Evolutionary conservation across 2,329 filamentous ascomycete genomes (phyloP).

Genomic region (Aspergillus sp.): DNA sequence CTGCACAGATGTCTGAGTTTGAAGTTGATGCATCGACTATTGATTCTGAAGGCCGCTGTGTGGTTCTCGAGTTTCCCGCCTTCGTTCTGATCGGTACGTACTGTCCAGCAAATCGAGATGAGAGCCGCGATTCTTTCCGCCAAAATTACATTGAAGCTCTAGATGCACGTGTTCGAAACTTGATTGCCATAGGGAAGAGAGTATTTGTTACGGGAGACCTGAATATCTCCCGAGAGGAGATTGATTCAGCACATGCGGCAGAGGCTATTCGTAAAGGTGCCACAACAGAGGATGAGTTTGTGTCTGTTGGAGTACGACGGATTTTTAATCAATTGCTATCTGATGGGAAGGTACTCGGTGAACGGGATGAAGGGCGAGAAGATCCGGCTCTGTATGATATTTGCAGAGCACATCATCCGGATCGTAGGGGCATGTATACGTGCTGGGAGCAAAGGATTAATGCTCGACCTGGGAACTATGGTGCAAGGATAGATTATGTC

Average conservation of each 20-base stretch:
- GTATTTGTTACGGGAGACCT: conserved; percentile 83
- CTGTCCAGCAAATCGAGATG: conserved; percentile 80
- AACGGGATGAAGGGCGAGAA: conserved; percentile 62
- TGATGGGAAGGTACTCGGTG: conserved; percentile 57
- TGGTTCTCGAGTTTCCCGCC: conserved; percentile 85
- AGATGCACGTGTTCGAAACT: conserved; percentile 75
- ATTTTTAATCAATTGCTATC: conserved; percentile 81
- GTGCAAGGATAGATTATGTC: conserved; percentile 87
- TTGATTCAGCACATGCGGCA: conserved; percentile 67
- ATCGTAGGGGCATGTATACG: conserved; percentile 84
- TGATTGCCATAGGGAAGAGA: conserved; percentile 69
- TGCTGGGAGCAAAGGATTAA: conserved; percentile 96
- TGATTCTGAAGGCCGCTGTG: conserved; percentile 85
- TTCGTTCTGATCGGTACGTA: conserved; percentile 93
- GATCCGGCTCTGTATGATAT: conserved; percentile 71
- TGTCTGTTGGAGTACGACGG: conserved; percentile 62
- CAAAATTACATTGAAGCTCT: conserved; percentile 70
- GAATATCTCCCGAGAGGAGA: conserved; percentile 62
- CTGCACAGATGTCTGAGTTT: conserved; percentile 55
- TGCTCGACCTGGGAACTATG: conserved; percentile 89
- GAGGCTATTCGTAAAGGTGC: conserved; percentile 65
- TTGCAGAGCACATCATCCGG: conserved; percentile 70
- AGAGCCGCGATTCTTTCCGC: conserved; percentile 73
- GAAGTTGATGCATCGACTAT: conserved; percentile 61
- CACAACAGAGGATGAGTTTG: conserved; percentile 61